phyloP scores from a whole-genome alignment of 2,329 filamentous ascomycete species.

The Lasiodiplodia sp. region DNA sequence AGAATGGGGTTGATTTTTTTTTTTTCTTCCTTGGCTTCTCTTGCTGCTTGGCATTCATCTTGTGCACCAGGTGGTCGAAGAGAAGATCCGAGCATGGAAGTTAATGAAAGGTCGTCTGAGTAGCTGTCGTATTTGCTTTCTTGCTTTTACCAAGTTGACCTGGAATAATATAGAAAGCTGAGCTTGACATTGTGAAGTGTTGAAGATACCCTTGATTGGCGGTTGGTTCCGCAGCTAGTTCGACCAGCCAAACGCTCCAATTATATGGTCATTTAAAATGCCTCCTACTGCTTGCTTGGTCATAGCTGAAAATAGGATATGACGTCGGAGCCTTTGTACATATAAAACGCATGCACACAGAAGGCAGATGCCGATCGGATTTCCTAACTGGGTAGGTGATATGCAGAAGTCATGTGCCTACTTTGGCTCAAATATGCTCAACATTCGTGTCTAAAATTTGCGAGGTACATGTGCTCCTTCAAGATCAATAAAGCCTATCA shows the following conservation, averaged over 20 bases:
- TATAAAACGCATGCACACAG: no score
- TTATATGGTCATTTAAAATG: no score
- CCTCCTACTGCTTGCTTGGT: not conserved
- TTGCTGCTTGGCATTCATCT: not conserved
- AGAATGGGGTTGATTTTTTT: not conserved
- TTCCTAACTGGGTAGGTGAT: slow-evolving; percentile 7
- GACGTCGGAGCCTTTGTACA: not conserved
- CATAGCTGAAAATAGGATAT: not conserved
- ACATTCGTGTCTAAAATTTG: not conserved
- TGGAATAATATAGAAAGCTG: not conserved
- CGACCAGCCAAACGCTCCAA: no score
- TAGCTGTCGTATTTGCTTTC: not conserved
- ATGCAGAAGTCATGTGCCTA: not conserved
- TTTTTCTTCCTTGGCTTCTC: not conserved
- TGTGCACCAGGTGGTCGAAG: not conserved
- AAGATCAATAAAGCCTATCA: not conserved
- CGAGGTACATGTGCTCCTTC: not conserved
- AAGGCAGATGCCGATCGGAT: not conserved
- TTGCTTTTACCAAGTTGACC: not conserved
- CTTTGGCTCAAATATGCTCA: not conserved
- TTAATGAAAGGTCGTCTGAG: not conserved
- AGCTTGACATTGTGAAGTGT: not conserved
- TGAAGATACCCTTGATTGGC: not conserved
- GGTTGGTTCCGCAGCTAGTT: not conserved
- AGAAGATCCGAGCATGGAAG: not conserved